Base-by-base conservation (phyloP, 768 basidiomycete genomes). In the Suillus lakei region DNA sequence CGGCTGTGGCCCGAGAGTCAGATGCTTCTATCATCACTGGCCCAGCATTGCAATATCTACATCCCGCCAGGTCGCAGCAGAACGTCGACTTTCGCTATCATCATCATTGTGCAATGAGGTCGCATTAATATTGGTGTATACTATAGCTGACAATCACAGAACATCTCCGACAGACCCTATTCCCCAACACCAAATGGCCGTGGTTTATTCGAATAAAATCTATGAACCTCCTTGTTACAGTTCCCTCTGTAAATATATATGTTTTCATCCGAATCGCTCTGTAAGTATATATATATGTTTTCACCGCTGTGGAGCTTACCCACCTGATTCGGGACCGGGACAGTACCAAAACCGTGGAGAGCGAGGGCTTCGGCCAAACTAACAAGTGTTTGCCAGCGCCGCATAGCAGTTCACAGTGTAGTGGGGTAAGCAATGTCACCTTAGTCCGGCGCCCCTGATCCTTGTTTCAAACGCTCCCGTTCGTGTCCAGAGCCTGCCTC, bases 131-230 rank as follows among this genome's bases (percentile, higher is more conserved):
- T 32, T 23, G 21, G 12, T n/a, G 21, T 54, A n/a, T n/a, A n/a
- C n/a, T n/a, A n/a, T 23, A 50, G 26, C 50, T 18, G 26, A 28
- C 28, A 44, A 30, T 16, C 21, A 36, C 54, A 32, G 38, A 21
- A n/a, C 18, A 64, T 61, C n/a, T 23, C 58, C 23, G 39, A 44
- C 28, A 28, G 44, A 36, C n/a, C 21, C 26, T 64, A 64, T 63
- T 62, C 23, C 63, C 41, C 61, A 30, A 63, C 53, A 32, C 32
- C 21, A 34, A 12, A 54, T 10, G 16, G 30, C 63, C n/a, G 38
- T n/a, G 12, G 54, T 55, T 53, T 34, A 13, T 34, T 32, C 13
- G 13, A 55, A 36, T 23, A 15, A 6, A 12, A n/a, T 55, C 12
- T 36, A n/a, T 36, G 34, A 38, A 38, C 38, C 26, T 39, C 36